Evolutionary conservation across 2,329 filamentous ascomycete genomes (phyloP), one percentile per base, ranked within the genome.

Genomic region (Monosporascus sp.): DNA sequence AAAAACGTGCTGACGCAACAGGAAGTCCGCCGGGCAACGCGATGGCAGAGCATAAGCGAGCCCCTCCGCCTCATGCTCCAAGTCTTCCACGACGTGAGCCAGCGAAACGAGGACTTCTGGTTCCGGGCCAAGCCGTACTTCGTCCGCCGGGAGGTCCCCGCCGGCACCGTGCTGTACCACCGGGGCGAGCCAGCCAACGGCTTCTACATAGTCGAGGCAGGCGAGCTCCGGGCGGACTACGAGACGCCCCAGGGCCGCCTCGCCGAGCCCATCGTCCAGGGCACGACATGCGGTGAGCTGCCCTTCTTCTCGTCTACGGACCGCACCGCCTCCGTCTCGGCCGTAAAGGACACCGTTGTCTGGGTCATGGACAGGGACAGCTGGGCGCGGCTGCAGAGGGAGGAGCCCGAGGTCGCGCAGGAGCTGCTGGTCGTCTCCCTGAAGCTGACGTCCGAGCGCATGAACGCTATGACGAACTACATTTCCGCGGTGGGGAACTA

Each of bases 91-190:
- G 89, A 91, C 45, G 76, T 97, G 14, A 95, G 90, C 50, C 77
- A 84, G 50, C 85, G 89, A 69, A 94, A 93, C 65, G 91, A 96
- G 69, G 92, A 97, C 70, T 97, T 97, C 68, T 99, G 94, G 94
- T 93, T 92, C 71, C 84, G 84, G 1, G 86, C 86, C 0, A 83
- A 84, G 5, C 76, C 82, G 0, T 97, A 88, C 73, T 97, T 99
- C 66, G 73, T 76, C 40, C 83, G 84, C 45, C 82, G 82, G 57
- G 83, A 87, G 56, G 90, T 87, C 58, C 61, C 78, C 0, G 80
- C 85, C 0, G 91, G 90, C 3, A 85, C 85, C 1, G 77, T 90
- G 3, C 75, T 99, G 2, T 99, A 93, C 71, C 79, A 81, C 4
- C 83, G 88, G 38, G 91, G 91, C 55, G 87, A 97, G 61, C 65